Percentiles rank a stretch among this genome's conserved stretches.
Evolutionary conservation across 768 basidiomycete species (phyloP).

Genomic region (Mycena filopes): DNA sequence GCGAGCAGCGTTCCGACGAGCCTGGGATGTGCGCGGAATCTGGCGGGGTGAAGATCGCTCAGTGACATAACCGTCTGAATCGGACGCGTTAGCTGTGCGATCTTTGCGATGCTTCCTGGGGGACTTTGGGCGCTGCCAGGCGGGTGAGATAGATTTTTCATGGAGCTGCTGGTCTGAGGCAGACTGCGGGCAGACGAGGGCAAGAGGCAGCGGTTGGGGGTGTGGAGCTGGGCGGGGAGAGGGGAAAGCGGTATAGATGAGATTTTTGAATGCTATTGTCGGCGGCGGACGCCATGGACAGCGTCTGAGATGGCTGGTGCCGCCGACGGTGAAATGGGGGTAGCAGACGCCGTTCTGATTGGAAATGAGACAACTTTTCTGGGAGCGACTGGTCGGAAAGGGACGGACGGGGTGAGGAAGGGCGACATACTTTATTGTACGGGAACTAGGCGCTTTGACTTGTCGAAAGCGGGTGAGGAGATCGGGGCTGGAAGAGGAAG

Average conservation of each 20-base stretch:
- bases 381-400: no score
- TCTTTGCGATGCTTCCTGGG: slow-evolving; percentile 41
- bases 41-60: slow-evolving; percentile 49
- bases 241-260: slow-evolving; percentile 52
- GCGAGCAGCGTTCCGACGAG: slow-evolving; percentile 45
- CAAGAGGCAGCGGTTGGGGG: slow-evolving; percentile 53
- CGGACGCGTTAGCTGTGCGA: slow-evolving; percentile 43
- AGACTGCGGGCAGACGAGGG: slow-evolving; percentile 42
- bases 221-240: slow-evolving; percentile 60
- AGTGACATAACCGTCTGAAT: slow-evolving; percentile 58
- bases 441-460: no score
- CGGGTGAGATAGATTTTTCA: slow-evolving; percentile 34
- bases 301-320: slow-evolving; percentile 3
- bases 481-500: no score
- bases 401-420: no score
- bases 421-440: no score
- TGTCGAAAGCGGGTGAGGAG: no score
- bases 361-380: background rate
- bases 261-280: slow-evolving; percentile 38
- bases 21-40: slow-evolving; percentile 36
- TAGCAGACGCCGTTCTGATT: background rate
- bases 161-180: slow-evolving; percentile 39
- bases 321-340: background rate
- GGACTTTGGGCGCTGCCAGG: slow-evolving; percentile 34
- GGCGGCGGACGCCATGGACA: slow-evolving; percentile 38